These are phyloP conservation scores for Lentinula sp. DNA, from an alignment of 768 basidiomycete genomes.

Conservation along the genomic window DNA sequence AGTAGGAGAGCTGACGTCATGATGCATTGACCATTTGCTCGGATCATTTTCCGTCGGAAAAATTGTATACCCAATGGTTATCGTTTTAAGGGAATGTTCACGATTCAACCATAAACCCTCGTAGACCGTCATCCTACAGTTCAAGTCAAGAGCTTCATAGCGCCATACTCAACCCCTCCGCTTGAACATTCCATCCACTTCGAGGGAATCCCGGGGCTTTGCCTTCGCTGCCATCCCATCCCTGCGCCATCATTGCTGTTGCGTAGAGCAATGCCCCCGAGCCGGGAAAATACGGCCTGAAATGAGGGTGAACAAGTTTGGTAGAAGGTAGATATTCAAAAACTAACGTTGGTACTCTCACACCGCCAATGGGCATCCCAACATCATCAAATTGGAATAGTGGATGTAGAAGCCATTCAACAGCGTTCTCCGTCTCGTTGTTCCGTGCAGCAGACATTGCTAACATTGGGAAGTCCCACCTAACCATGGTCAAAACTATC, in stretches of 20 bases:
- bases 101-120: too few species aligned
- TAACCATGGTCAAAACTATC: conserved; percentile 9
- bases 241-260: conserved; percentile 51
- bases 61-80: too few species aligned
- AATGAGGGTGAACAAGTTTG: not conserved
- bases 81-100: too few species aligned
- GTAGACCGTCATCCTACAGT: too few species aligned
- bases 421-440: conserved; percentile 39
- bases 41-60: too few species aligned
- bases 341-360: conserved; percentile 17
- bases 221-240: conserved; percentile 45
- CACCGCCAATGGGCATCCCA: conserved; percentile 54
- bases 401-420: conserved; percentile 51
- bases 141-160: conserved; percentile 14
- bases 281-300: conserved; percentile 49
- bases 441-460: conserved; percentile 57
- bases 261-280: conserved; percentile 46
- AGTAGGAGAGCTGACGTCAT: too few species aligned
- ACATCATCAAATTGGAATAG: conserved; percentile 53
- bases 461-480: conserved; percentile 61
- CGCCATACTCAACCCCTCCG: conserved; percentile 28
- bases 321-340: not conserved
- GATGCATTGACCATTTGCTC: too few species aligned
- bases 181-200: conserved; percentile 29
- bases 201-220: conserved; percentile 34